These are phyloP conservation scores for Aechmea fasciata DNA, from an alignment of 176 grass and related monocot genomes.

Conservation along the genomic window DNA sequence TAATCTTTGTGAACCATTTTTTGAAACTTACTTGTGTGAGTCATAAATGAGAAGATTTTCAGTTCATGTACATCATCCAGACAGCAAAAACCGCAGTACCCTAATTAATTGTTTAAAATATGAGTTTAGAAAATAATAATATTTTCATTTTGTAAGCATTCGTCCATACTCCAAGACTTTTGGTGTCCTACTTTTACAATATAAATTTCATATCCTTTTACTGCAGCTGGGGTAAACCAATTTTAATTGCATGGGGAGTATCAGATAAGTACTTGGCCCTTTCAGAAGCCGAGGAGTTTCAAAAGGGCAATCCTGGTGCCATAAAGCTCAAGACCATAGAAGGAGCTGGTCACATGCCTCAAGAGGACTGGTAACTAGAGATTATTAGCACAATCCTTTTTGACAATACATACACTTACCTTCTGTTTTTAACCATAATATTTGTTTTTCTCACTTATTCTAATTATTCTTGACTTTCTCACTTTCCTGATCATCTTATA, in stretches of 20 bases:
- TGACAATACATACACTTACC: neutral
- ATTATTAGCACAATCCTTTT: neutral
- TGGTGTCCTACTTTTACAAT: conserved; percentile 4
- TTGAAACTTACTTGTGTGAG: no score
- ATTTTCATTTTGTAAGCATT: conserved; percentile 2
- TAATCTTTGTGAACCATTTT: no score
- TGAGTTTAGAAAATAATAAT: no score
- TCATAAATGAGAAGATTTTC: no score
- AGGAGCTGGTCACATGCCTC: conserved; percentile 92
- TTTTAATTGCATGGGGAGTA: conserved; percentile 78
- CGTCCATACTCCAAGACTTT: neutral
- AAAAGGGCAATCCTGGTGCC: conserved; percentile 48
- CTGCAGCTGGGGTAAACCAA: conserved; percentile 72
- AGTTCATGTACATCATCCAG: no score
- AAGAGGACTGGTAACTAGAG: conserved; percentile 75
- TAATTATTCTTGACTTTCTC: conserved; percentile 4
- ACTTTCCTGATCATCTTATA: conserved; percentile 9
- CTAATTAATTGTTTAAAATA: no score
- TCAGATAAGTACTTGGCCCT: conserved; percentile 75
- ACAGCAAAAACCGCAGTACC: no score
- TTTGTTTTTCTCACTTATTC: neutral
- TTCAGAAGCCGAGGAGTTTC: conserved; percentile 69
- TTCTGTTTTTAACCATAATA: neutral
- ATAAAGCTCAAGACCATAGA: conserved; percentile 68
- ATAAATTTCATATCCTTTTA: neutral